Evolutionary conservation across 768 basidiomycete genomes (phyloP).

Genomic region (Lactarius quietus): DNA sequence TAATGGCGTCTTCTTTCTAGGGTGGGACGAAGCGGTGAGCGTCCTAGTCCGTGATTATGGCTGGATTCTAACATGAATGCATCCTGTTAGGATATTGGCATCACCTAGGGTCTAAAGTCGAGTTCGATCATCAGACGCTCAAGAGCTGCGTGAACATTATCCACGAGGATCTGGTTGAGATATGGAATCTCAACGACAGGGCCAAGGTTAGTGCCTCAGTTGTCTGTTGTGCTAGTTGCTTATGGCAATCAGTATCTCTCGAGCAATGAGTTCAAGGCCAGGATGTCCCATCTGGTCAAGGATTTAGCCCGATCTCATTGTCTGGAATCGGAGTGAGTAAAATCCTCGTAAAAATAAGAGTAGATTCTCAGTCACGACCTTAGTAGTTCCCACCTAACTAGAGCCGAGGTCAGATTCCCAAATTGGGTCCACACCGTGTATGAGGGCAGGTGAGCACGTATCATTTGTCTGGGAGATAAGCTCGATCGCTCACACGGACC

Average conservation of each 20-base stretch:
- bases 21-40: conserved; percentile 4
- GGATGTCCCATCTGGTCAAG: conserved; percentile 8
- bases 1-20: neutral
- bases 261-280: neutral
- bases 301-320: neutral
- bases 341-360: neutral
- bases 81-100: conserved; percentile 5
- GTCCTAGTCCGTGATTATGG: neutral
- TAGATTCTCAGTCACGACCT: neutral
- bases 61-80: neutral
- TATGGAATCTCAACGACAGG: conserved; percentile 10
- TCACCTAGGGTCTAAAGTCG: neutral
- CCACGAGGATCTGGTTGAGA: conserved; percentile 4
- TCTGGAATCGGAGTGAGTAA: neutral
- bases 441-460: neutral
- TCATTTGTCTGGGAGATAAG: neutral
- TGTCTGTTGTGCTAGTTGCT: neutral
- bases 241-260: conserved; percentile 4
- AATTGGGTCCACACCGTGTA: conserved; percentile 2
- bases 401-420: neutral
- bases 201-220: neutral
- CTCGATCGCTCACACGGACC: neutral
- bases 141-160: conserved; percentile 7
- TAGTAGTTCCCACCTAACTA: neutral
- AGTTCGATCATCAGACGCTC: neutral